Evolutionary conservation across 441 rosid species (phyloP), one percentile per base, ranked within the genome.

Genomic region (Euphorbia celastroides): DNA sequence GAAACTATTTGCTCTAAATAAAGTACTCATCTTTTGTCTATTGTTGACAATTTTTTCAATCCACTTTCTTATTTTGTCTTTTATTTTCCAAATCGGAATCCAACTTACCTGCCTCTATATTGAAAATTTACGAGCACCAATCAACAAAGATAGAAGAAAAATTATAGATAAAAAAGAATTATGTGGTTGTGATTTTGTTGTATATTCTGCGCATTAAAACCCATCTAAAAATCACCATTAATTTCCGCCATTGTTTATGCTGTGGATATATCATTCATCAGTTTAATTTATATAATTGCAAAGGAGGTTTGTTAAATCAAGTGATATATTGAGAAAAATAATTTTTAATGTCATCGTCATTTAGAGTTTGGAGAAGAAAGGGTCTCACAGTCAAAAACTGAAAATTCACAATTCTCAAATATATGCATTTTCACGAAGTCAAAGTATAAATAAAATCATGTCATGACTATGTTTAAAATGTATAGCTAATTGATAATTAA

Each of bases 211-310:
- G 17, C 17, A 57, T 9, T 13, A 27, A 11, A 55, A 11, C 26
- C 60, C 60, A 27, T 56, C 9, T 19, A 51, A 56, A n/a, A 56
- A 26, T 56, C 60, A 27, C 36, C 30, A 57, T 27, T 57, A 57
- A 13, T 8, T 57, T 20, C 32, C 5, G 36, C 36, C 32, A 57
- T 56, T 56, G 34, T 7, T 26, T 56, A 7, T 38, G 5, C 44
- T 56, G 13, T 26, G 56, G n/a, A n/a, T n/a, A n/a, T n/a, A n/a
- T n/a, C n/a, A n/a, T n/a, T n/a, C n/a, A n/a, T n/a, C n/a, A n/a
- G n/a, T n/a, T n/a, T n/a, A n/a, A n/a, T n/a, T n/a, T n/a, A n/a
- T n/a, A n/a, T n/a, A n/a, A n/a, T n/a, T n/a, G n/a, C n/a, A n/a
- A n/a, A n/a, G n/a, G n/a, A n/a, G n/a, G n/a, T n/a, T n/a, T n/a